Evolutionary conservation across 192 early-diverging fungal species (phyloP).

Genomic region (Podila clonocystis): DNA sequence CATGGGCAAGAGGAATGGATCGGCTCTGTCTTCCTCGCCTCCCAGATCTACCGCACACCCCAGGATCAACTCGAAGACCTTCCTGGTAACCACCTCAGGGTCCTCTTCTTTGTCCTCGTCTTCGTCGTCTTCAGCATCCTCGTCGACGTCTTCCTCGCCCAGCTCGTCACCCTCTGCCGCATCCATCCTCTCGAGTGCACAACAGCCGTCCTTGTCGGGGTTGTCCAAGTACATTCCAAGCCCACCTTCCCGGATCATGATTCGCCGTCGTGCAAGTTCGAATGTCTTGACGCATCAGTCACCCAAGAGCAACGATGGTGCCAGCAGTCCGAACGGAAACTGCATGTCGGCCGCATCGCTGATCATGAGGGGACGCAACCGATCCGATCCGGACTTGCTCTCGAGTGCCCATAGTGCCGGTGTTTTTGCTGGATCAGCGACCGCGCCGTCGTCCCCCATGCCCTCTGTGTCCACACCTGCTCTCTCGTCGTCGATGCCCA

Average conservation of each 20-base stretch:
- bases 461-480: neutral
- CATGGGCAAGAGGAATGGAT: neutral
- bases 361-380: slow-evolving; percentile 19
- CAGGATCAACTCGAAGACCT: neutral
- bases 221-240: slow-evolving; percentile 28
- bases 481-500: neutral
- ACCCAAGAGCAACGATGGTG: neutral
- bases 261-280: slow-evolving; percentile 20
- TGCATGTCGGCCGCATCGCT: neutral
- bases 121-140: neutral
- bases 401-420: neutral
- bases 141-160: neutral
- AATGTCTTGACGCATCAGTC: neutral
- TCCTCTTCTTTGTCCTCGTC: neutral
- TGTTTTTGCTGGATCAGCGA: neutral
- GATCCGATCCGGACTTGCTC: slow-evolving; percentile 19
- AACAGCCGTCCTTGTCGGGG: slow-evolving; percentile 12
- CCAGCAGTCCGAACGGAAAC: neutral
- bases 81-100: neutral
- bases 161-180: neutral
- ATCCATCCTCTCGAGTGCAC: neutral
- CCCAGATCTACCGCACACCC: neutral
- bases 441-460: neutral
- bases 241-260: slow-evolving; percentile 12
- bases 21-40: neutral